These are phyloP conservation scores for Penicillium nucicola DNA, from an alignment of 495 filamentous ascomycete genomes.

Conservation along the genomic window DNA sequence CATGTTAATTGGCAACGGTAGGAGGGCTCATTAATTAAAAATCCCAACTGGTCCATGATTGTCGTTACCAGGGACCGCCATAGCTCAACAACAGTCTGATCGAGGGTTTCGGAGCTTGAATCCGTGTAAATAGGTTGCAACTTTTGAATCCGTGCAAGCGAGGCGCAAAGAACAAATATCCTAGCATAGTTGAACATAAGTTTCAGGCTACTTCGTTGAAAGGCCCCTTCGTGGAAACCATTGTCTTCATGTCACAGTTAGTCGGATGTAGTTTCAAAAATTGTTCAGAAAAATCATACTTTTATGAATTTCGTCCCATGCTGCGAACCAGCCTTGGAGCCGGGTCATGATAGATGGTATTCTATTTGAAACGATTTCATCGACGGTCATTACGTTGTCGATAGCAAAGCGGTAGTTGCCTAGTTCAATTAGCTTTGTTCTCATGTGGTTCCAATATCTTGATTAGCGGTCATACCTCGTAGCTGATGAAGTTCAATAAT, in stretches of 20 bases:
- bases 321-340: slow-evolving; percentile 38
- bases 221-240: slow-evolving; percentile 39
- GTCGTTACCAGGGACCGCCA: slow-evolving; percentile 37
- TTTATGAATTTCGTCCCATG: slow-evolving; percentile 44
- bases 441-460: neutral
- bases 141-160: slow-evolving; percentile 40
- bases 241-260: slow-evolving; percentile 24
- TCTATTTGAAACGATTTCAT: slow-evolving; percentile 29
- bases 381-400: slow-evolving; percentile 26
- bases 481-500: slow-evolving; percentile 44
- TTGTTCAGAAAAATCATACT: slow-evolving; percentile 20
- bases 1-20: slow-evolving; percentile 40
- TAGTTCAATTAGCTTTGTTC: slow-evolving; percentile 6
- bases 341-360: slow-evolving; percentile 36
- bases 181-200: slow-evolving; percentile 39
- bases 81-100: slow-evolving; percentile 28
- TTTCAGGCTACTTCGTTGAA: slow-evolving; percentile 41
- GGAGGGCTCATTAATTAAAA: slow-evolving; percentile 33
- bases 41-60: slow-evolving; percentile 38
- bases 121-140: slow-evolving; percentile 25
- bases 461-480: slow-evolving; percentile 20
- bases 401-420: slow-evolving; percentile 32
- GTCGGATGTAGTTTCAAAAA: neutral
- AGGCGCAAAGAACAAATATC: slow-evolving; percentile 37
- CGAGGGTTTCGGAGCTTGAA: slow-evolving; percentile 20